Conservation (phyloP, 2,329 filamentous ascomycete genomes). For the Ceratocystis huliohia region DNA sequence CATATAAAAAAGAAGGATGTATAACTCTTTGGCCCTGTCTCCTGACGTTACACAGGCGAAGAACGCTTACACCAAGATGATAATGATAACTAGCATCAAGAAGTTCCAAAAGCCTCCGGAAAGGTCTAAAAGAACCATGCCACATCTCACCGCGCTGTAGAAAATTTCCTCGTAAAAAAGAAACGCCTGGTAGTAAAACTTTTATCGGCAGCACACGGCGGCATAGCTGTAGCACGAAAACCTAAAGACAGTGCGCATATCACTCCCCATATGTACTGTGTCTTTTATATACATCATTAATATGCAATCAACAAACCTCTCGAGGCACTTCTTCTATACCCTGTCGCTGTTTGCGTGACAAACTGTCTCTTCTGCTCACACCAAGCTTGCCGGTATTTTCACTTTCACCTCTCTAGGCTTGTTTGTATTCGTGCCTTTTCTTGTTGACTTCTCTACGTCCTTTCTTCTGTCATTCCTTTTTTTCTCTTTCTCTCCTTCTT, state of each 20-base stretch:
- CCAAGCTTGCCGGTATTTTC: too few species aligned
- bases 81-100: too few species aligned
- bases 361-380: neutral
- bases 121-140: too few species aligned
- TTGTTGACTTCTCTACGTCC: neutral
- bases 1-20: neutral
- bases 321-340: neutral
- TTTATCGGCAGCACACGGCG: too few species aligned
- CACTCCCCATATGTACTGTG: neutral
- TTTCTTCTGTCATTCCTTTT: slow-evolving; percentile 1
- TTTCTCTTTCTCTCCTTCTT: neutral
- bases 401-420: neutral
- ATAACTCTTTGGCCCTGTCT: neutral
- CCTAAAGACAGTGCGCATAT: neutral
- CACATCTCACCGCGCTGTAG: too few species aligned
- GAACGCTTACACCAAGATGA: too few species aligned
- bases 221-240: neutral
- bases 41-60: neutral
- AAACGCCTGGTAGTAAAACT: too few species aligned
- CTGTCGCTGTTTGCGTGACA: neutral
- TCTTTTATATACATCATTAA: neutral
- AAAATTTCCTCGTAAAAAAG: too few species aligned
- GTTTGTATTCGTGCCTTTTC: neutral
- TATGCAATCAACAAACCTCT: neutral
- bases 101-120: too few species aligned